Evolutionary conservation across 2,329 filamentous ascomycete species (phyloP).

Genomic region (Cladophialophora immunda): DNA sequence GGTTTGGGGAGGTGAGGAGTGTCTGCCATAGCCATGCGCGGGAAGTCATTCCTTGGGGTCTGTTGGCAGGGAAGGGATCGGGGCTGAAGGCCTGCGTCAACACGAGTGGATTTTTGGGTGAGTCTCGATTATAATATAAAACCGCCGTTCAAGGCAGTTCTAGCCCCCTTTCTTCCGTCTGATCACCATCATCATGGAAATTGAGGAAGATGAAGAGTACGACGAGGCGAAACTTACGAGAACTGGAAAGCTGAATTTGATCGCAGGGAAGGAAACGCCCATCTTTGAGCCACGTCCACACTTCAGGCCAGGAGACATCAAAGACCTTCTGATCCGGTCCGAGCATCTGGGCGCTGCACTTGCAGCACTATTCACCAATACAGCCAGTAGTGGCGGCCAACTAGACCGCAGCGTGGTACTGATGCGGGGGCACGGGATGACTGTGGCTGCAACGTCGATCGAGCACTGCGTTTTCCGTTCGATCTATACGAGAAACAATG

Average conservation of each 20-base stretch:
- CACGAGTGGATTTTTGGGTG: constrained; percentile 7
- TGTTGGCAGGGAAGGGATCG: background rate
- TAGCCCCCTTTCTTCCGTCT: background rate
- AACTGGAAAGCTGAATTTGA: background rate
- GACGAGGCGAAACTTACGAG: background rate
- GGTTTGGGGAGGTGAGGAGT: constrained; percentile 49
- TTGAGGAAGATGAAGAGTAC: background rate
- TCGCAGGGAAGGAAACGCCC: constrained; percentile 3
- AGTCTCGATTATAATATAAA: too few species aligned
- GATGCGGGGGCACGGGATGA: constrained; percentile 58
- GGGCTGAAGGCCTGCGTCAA: constrained; percentile 4
- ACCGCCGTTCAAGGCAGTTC: background rate
- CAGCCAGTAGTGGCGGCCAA: background rate
- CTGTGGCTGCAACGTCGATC: constrained; percentile 49
- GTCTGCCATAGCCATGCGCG: constrained; percentile 48
- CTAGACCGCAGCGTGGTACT: constrained; percentile 49
- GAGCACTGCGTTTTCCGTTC: constrained; percentile 52
- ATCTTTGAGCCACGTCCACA: constrained; percentile 13
- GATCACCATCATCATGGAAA: background rate
- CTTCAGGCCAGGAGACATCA: constrained; percentile 10
- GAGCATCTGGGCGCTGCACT: constrained; percentile 47
- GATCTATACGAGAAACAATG: constrained; percentile 56
- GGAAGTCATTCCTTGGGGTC: constrained; percentile 1
- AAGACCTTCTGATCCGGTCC: constrained; percentile 51
- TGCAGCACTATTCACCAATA: constrained; percentile 45